These are phyloP conservation scores for Ramaria rubella DNA, from an alignment of 768 basidiomycete genomes.

Conservation along the genomic window DNA sequence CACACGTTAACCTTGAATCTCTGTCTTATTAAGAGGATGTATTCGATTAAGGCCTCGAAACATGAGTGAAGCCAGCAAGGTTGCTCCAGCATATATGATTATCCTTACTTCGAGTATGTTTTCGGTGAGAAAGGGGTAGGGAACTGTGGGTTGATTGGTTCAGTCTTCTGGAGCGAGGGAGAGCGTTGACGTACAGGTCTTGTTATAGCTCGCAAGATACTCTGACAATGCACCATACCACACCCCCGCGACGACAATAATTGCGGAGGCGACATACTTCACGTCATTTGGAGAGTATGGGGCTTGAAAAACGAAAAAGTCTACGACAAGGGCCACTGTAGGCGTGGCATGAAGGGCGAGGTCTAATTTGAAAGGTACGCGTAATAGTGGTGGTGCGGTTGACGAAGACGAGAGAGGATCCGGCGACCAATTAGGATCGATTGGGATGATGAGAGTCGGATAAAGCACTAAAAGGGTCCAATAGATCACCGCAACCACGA, in stretches of 20 bases:
- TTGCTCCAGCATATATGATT: slow-evolving; percentile 51
- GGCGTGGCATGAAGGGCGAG: slow-evolving; percentile 63
- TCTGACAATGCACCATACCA: slow-evolving; percentile 66
- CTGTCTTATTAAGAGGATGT: slow-evolving; percentile 29
- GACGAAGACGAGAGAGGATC: slow-evolving; percentile 22
- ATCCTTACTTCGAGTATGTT: slow-evolving; percentile 46
- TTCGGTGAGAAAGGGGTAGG: slow-evolving; percentile 76
- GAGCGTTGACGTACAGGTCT: slow-evolving; percentile 43
- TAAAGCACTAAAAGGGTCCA: slow-evolving; percentile 54
- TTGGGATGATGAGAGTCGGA: slow-evolving; percentile 50
- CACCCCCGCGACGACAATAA: slow-evolving; percentile 27
- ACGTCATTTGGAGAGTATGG: slow-evolving; percentile 40
- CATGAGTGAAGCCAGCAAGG: slow-evolving; percentile 44
- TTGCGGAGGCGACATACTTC: slow-evolving; percentile 25
- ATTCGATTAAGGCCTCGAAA: slow-evolving; percentile 56
- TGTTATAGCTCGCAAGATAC: slow-evolving; percentile 55
- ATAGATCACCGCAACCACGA: slow-evolving; percentile 55
- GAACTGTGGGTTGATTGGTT: slow-evolving; percentile 39
- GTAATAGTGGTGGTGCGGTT: slow-evolving; percentile 21
- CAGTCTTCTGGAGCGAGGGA: not conserved
- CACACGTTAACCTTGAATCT: not conserved
- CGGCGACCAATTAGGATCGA: slow-evolving; percentile 15
- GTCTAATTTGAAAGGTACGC: slow-evolving; percentile 47
- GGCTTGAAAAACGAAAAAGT: slow-evolving; percentile 62
- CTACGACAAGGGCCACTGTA: slow-evolving; percentile 46